Conservation (phyloP, 805 yeast genomes). For the Wickerhamomyces chaumierensis region DNA sequence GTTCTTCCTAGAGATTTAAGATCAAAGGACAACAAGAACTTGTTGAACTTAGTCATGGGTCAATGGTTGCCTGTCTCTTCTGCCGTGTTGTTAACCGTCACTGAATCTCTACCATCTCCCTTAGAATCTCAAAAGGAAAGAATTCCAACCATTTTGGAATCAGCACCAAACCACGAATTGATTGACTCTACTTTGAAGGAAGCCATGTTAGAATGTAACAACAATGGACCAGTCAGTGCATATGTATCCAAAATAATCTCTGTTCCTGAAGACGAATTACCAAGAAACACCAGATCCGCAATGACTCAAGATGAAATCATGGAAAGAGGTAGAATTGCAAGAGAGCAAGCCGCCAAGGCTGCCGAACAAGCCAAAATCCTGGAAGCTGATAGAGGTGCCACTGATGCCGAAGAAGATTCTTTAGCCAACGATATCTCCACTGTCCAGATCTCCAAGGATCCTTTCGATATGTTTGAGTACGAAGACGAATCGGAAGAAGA, state of each 20-base stretch:
- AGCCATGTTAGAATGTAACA: constrained; percentile 59
- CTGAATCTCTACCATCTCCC: constrained; percentile 82
- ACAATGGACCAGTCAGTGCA: constrained; percentile 55
- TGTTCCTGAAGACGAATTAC: constrained; percentile 72
- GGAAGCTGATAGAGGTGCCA: constrained; percentile 8
- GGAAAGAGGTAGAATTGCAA: constrained; percentile 52
- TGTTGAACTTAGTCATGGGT: constrained; percentile 59
- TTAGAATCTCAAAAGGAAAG: constrained; percentile 60
- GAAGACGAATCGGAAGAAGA: constrained; percentile 43
- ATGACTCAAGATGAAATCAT: constrained; percentile 43
- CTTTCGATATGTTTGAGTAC: constrained; percentile 31
- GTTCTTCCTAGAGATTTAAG: constrained; percentile 65
- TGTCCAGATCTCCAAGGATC: constrained; percentile 22
- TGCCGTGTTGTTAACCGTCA: constrained; percentile 73
- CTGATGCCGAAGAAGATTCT: constrained; percentile 8
- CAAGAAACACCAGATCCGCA: constrained; percentile 33
- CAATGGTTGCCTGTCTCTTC: constrained; percentile 94
- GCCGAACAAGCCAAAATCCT: constrained; percentile 37
- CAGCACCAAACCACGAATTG: constrained; percentile 38
- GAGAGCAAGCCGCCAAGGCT: constrained; percentile 59
- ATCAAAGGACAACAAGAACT: constrained; percentile 60
- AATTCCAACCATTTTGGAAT: constrained; percentile 52
- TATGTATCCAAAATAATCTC: constrained; percentile 87
- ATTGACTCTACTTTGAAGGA: constrained; percentile 37
- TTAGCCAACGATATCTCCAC: constrained; percentile 16